Evolutionary conservation across 2,329 filamentous ascomycete species (phyloP).

Genomic region (Berkeleyomyces rouxiae): DNA sequence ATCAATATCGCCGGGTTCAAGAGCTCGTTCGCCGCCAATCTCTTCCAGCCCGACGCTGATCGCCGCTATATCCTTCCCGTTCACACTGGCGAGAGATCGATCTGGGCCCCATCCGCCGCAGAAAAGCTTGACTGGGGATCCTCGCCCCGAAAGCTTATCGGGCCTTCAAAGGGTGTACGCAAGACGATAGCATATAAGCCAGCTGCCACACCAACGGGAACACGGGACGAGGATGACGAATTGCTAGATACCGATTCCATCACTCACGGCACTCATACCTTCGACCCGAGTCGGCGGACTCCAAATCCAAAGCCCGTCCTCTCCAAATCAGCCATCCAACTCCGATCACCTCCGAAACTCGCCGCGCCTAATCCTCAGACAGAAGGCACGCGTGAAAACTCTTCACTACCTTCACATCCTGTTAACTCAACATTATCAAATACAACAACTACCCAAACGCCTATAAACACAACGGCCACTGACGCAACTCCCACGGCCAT

Average conservation of each 20-base stretch:
- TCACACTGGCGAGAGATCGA: slow-evolving; percentile 20
- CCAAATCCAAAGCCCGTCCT: neutral
- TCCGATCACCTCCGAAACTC: neutral
- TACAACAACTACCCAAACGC: no score
- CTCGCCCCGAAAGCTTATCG: neutral
- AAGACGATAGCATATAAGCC: neutral
- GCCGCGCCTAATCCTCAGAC: neutral
- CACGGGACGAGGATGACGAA: neutral
- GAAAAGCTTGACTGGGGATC: slow-evolving; percentile 16
- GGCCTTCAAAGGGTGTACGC: neutral
- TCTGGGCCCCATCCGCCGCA: slow-evolving; percentile 20
- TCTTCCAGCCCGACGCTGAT: slow-evolving; percentile 14
- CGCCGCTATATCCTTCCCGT: slow-evolving; percentile 21
- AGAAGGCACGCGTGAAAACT: neutral
- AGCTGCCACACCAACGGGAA: neutral
- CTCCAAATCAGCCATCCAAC: neutral
- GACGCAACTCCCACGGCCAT: neutral
- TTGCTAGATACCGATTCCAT: neutral
- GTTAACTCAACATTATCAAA: neutral
- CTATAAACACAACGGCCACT: no score
- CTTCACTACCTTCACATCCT: neutral
- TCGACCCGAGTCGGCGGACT: neutral
- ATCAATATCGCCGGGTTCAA: slow-evolving; percentile 13
- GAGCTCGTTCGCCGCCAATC: slow-evolving; percentile 13
- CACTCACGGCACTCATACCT: neutral